Conservation (phyloP, 1,284 basidiomycete genomes). For the Puccinia hordei region DNA sequence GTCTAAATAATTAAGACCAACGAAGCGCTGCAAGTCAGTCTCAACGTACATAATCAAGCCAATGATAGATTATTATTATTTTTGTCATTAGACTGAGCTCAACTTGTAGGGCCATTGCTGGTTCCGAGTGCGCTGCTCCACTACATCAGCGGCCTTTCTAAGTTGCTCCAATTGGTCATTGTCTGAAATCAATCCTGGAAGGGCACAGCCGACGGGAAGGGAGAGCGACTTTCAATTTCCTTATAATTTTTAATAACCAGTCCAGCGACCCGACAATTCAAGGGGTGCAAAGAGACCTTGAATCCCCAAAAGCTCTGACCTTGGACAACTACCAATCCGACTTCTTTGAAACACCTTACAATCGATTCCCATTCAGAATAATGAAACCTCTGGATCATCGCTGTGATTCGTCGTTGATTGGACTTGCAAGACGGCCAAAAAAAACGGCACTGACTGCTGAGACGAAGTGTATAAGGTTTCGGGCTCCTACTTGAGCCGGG, state of each 20-base stretch:
- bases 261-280: background rate
- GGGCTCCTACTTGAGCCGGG: background rate
- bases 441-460: background rate
- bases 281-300: background rate
- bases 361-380: constrained; percentile 33
- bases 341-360: constrained; percentile 19
- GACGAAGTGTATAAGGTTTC: background rate
- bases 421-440: background rate
- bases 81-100: background rate
- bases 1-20: constrained; percentile 12
- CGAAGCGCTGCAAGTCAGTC: background rate
- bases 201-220: background rate
- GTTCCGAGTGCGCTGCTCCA: constrained; percentile 11
- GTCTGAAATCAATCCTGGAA: constrained; percentile 25
- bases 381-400: constrained; percentile 30
- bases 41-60: background rate
- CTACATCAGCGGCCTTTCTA: constrained; percentile 28
- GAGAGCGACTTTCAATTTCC: constrained; percentile 17
- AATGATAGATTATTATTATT: no score
- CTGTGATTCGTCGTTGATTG: background rate
- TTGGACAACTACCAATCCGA: constrained; percentile 35
- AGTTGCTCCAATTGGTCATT: constrained; percentile 29
- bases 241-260: background rate
- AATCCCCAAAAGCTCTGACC: constrained; percentile 5
- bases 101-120: constrained; percentile 44